Percentiles rank a stretch among this genome's conserved stretches.
Evolutionary conservation across 2,329 filamentous ascomycete species (phyloP).

Genomic region (Torrubiella hemipterigena): DNA sequence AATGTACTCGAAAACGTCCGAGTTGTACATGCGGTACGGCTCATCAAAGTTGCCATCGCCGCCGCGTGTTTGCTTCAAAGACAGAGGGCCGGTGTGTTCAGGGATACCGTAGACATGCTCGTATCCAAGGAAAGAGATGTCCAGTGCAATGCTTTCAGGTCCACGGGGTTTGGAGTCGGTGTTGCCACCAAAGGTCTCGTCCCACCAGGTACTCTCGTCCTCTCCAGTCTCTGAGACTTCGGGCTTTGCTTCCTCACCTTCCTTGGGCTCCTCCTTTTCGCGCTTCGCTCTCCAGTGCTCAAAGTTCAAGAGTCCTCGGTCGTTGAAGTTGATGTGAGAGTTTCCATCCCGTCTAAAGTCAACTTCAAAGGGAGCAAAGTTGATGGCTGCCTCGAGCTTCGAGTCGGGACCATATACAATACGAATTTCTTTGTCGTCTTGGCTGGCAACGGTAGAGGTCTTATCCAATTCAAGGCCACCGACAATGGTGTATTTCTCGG

Average conservation of each 20-base stretch:
- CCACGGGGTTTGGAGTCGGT: slow-evolving; percentile 93
- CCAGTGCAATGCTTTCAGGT: slow-evolving; percentile 81
- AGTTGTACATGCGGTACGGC: slow-evolving; percentile 90
- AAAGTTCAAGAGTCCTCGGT: slow-evolving; percentile 79
- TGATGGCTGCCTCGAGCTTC: slow-evolving; percentile 72
- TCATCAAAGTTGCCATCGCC: slow-evolving; percentile 76
- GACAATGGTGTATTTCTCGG: slow-evolving; percentile 73
- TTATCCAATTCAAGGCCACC: slow-evolving; percentile 66
- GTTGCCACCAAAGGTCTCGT: slow-evolving; percentile 89
- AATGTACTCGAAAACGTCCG: slow-evolving; percentile 96
- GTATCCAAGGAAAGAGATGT: slow-evolving; percentile 87
- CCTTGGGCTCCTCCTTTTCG: slow-evolving; percentile 48
- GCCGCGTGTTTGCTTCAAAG: slow-evolving; percentile 80
- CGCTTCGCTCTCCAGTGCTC: slow-evolving; percentile 92
- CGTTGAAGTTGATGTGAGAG: slow-evolving; percentile 79
- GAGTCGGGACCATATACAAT: slow-evolving; percentile 68
- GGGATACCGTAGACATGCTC: slow-evolving; percentile 90
- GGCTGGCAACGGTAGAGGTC: slow-evolving; percentile 53
- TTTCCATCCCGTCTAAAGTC: slow-evolving; percentile 77
- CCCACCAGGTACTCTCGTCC: slow-evolving; percentile 94
- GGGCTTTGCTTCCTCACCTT: slow-evolving; percentile 33
- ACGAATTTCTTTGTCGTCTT: slow-evolving; percentile 56
- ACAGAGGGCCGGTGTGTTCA: slow-evolving; percentile 80
- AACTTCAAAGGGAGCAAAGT: slow-evolving; percentile 69
- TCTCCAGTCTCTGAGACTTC: slow-evolving; percentile 37